Conservation (phyloP, 805 yeast species). For the Yarrowia osloensis region DNA sequence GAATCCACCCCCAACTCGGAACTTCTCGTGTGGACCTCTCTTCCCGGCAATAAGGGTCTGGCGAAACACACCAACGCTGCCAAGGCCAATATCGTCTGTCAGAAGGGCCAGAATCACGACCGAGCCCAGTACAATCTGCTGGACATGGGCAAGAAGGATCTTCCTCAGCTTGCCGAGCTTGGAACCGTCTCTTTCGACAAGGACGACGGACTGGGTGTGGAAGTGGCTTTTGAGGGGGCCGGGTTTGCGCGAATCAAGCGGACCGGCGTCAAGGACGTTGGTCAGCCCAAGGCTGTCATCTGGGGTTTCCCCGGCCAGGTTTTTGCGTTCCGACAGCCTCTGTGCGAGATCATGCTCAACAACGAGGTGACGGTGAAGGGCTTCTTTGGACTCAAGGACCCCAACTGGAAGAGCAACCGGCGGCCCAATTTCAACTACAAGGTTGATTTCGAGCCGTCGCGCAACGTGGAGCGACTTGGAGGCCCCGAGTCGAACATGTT, state of each 20-base stretch:
- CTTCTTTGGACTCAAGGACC: conserved; percentile 10
- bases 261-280: neutral
- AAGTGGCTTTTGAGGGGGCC: conserved; percentile 19
- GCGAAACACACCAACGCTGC: conserved; percentile 12
- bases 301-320: conserved; percentile 28
- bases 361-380: neutral
- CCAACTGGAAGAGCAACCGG: conserved; percentile 9
- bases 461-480: neutral
- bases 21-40: conserved; percentile 3
- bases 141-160: neutral
- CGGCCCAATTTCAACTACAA: neutral
- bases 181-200: neutral
- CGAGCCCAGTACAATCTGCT: neutral
- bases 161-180: conserved; percentile 11
- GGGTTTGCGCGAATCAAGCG: conserved; percentile 16
- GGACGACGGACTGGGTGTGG: conserved; percentile 5
- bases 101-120: neutral
- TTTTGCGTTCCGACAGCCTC: conserved; percentile 26
- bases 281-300: neutral
- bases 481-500: neutral
- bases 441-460: neutral
- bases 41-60: neutral
- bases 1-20: neutral
- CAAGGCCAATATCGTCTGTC: neutral
- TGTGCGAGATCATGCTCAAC: conserved; percentile 15